Conservation (phyloP, 495 filamentous ascomycete genomes). For the Xylaria acuta region DNA sequence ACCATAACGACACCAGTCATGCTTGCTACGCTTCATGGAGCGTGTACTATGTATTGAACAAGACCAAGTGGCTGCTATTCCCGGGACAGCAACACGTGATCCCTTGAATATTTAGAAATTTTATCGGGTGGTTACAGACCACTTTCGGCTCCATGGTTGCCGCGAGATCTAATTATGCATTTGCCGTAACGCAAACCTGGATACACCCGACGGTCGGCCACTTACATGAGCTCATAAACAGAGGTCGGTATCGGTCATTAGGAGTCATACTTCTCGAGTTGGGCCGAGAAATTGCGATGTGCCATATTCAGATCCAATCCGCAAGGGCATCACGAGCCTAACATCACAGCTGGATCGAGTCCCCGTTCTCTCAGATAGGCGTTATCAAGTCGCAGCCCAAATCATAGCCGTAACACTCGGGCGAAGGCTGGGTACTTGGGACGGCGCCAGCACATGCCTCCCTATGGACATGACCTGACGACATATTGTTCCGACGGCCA, state of each 20-base stretch:
- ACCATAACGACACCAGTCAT: neutral
- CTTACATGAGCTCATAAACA: neutral
- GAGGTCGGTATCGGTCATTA: neutral
- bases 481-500: constrained; percentile 1
- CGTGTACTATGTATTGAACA: neutral
- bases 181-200: constrained; percentile 6
- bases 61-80: neutral
- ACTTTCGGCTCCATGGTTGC: neutral
- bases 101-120: neutral
- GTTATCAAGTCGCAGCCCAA: neutral
- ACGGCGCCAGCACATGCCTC: neutral
- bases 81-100: neutral
- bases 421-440: neutral
- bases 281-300: constrained; percentile 25
- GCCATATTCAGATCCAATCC: neutral
- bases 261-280: neutral
- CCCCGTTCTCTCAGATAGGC: neutral
- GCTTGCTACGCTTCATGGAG: neutral
- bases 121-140: constrained; percentile 10
- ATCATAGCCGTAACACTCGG: neutral
- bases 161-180: constrained; percentile 3
- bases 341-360: neutral
- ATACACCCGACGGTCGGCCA: neutral
- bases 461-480: neutral
- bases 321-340: neutral